phyloP scores from a whole-genome alignment of 257 asterid genomes.

The Penstemon davidsonii region DNA sequence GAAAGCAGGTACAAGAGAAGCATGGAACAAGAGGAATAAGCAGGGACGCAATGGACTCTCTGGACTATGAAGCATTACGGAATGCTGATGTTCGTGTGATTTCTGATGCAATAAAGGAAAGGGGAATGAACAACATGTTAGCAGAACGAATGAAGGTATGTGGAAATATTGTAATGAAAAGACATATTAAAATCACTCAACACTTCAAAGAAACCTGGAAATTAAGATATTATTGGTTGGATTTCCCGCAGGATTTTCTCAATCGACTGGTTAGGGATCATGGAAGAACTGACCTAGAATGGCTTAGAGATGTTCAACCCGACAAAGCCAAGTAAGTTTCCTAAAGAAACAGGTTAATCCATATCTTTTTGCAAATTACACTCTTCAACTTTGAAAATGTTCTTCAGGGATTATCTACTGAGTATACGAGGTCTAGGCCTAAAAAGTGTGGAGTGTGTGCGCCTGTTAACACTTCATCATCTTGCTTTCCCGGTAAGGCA shows the following conservation, averaged over 20 bases:
- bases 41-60: constrained; percentile 67
- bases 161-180: constrained; percentile 13
- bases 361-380: constrained; percentile 3
- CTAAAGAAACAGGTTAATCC: constrained; percentile 11
- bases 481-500: constrained; percentile 93
- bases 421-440: constrained; percentile 89
- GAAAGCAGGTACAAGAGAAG: constrained; percentile 54
- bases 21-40: constrained; percentile 50
- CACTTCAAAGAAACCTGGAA: constrained; percentile 19
- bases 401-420: constrained; percentile 81
- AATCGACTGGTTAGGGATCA: constrained; percentile 76
- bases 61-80: constrained; percentile 69
- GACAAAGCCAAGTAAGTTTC: constrained; percentile 75
- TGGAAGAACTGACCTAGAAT: constrained; percentile 83
- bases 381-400: constrained; percentile 21
- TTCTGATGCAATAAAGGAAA: constrained; percentile 58
- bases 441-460: constrained; percentile 94
- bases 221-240: constrained; percentile 17
- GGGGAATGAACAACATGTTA: constrained; percentile 68
- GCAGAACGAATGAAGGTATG: constrained; percentile 82
- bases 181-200: constrained; percentile 11
- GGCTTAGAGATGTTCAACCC: constrained; percentile 84
- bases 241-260: constrained; percentile 76
- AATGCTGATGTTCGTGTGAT: constrained; percentile 55
- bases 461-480: constrained; percentile 86